These are phyloP conservation scores for Cercospora zeae-maydis DNA, from an alignment of 2,329 filamentous ascomycete species.

Conservation along the genomic window DNA sequence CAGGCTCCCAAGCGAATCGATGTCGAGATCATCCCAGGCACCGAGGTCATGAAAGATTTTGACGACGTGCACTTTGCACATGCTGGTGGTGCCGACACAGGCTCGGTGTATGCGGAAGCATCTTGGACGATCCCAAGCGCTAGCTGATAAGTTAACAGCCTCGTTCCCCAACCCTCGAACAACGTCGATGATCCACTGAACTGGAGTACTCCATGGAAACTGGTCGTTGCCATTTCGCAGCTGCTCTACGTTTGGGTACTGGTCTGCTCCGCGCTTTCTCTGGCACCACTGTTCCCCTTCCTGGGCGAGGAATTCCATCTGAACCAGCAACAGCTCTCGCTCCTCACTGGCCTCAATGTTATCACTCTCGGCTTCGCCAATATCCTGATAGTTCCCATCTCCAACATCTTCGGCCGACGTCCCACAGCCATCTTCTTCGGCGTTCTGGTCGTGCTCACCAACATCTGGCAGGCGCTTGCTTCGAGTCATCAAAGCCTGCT, in stretches of 20 bases:
- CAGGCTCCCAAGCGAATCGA: constrained; percentile 25
- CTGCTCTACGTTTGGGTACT: constrained; percentile 44
- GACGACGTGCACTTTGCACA: constrained; percentile 29
- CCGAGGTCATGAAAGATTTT: constrained; percentile 33
- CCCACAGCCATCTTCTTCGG: constrained; percentile 41
- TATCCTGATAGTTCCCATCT: constrained; percentile 44
- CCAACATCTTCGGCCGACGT: constrained; percentile 45
- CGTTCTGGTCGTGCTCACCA: constrained; percentile 41
- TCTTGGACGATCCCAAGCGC: not conserved
- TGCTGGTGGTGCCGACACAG: constrained; percentile 26
- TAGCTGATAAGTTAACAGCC: constrained; percentile 16
- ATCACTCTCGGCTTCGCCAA: constrained; percentile 46
- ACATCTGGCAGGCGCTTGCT: constrained; percentile 45
- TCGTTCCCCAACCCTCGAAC: constrained; percentile 31
- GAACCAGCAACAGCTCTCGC: constrained; percentile 40
- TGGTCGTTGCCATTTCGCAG: constrained; percentile 39
- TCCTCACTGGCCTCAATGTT: constrained; percentile 45
- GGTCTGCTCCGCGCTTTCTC: constrained; percentile 43
- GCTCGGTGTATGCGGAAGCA: constrained; percentile 27
- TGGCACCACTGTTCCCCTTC: constrained; percentile 45
- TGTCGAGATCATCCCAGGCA: constrained; percentile 32
- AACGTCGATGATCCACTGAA: constrained; percentile 30
- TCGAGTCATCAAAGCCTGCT: constrained; percentile 43
- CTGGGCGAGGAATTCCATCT: constrained; percentile 42
- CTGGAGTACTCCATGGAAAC: constrained; percentile 31